Evolutionary conservation across 257 asterid genomes (phyloP).

Genomic region (Anisodus tanguticus): DNA sequence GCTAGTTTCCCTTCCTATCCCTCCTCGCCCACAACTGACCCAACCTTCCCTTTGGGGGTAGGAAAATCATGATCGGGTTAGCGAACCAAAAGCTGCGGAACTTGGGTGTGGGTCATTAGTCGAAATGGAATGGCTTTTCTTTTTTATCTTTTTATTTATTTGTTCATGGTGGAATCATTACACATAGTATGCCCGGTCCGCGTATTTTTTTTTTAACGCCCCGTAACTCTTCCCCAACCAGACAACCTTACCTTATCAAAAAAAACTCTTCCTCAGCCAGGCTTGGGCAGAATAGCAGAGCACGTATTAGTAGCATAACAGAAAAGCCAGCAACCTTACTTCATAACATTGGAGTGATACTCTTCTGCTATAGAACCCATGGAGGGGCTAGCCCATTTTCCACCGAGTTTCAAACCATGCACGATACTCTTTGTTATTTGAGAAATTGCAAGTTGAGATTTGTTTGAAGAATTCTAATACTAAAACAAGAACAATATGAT

Average conservation of each 20-base stretch:
- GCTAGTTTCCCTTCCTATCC: neutral
- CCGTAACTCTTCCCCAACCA: neutral
- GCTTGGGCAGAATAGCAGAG: too few relatives aligned
- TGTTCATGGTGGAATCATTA: too few relatives aligned
- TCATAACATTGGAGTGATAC: neutral
- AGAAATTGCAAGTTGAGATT: neutral
- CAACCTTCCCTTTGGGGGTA: neutral
- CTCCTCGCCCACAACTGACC: too few relatives aligned
- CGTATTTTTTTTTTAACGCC: too few relatives aligned
- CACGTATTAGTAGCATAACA: too few relatives aligned
- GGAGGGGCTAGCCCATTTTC: neutral
- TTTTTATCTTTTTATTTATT: too few relatives aligned
- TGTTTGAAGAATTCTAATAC: neutral
- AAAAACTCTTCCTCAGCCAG: too few relatives aligned
- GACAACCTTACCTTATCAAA: too few relatives aligned
- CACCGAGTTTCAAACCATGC: neutral
- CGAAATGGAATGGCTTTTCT: too few relatives aligned
- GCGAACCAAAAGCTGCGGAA: neutral
- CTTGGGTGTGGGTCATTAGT: too few relatives aligned
- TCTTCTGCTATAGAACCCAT: neutral
- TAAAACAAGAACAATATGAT: neutral
- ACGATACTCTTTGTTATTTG: neutral
- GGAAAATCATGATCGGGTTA: too few relatives aligned
- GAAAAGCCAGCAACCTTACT: neutral
- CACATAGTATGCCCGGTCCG: too few relatives aligned